These are phyloP conservation scores for Mercurialis annua DNA, from an alignment of 345 rosid genomes.

Conservation along the genomic window DNA sequence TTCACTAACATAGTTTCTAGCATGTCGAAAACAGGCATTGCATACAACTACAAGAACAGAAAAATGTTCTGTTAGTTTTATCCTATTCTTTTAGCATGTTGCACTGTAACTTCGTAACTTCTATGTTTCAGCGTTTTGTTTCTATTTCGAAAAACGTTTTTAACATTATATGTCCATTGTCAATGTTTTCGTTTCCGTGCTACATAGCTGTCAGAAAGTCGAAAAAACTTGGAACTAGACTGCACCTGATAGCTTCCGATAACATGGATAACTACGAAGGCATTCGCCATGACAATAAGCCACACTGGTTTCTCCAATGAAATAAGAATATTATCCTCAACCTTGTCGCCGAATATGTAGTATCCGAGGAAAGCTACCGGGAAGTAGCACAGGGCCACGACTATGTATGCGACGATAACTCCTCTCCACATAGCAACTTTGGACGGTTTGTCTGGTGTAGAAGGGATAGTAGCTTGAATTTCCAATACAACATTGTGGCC, in stretches of 20 bases:
- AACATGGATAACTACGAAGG: constrained; percentile 29
- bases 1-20: constrained; percentile 27
- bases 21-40: constrained; percentile 36
- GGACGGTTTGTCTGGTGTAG: constrained; percentile 31
- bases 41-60: constrained; percentile 15
- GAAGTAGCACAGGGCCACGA: constrained; percentile 31
- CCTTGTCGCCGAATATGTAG: constrained; percentile 22
- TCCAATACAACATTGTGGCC: constrained; percentile 35
- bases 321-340: constrained; percentile 29
- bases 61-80: background rate
- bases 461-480: constrained; percentile 34
- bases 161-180: no score
- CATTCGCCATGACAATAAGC: constrained; percentile 27
- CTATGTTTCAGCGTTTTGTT: no score
- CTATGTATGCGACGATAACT: constrained; percentile 25
- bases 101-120: no score
- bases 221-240: background rate
- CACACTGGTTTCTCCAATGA: constrained; percentile 23
- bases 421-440: constrained; percentile 34
- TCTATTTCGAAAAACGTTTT: no score
- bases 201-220: no score
- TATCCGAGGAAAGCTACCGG: constrained; percentile 30
- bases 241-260: constrained; percentile 34
- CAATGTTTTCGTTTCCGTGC: no score
- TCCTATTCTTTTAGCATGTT: no score